Percentiles rank a stretch among this genome's conserved stretches.
Conservation (phyloP, 2,329 filamentous ascomycete genomes). For the Tothia fuscella region DNA sequence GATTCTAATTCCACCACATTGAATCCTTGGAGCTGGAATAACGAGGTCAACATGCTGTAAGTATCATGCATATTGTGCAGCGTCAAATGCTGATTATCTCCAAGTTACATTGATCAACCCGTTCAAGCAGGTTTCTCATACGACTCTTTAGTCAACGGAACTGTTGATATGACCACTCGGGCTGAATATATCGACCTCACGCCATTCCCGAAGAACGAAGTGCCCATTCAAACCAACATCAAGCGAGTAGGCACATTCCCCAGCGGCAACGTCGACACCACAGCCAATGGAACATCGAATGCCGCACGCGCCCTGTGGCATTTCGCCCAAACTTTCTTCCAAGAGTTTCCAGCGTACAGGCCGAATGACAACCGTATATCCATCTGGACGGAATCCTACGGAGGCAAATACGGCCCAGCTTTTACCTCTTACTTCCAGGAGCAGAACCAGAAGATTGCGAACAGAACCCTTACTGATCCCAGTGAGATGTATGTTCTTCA, state of each 20-base stretch:
- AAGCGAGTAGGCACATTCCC: slow-evolving; percentile 41
- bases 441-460: slow-evolving; percentile 43
- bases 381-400: slow-evolving; percentile 36
- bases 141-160: slow-evolving; percentile 26
- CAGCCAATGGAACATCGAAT: slow-evolving; percentile 40
- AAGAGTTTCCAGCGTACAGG: slow-evolving; percentile 22
- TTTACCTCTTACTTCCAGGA: slow-evolving; percentile 44
- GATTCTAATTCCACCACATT: slow-evolving; percentile 39
- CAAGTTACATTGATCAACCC: slow-evolving; percentile 54
- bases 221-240: slow-evolving; percentile 39
- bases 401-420: slow-evolving; percentile 45
- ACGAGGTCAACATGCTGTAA: slow-evolving; percentile 45
- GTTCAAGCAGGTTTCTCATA: slow-evolving; percentile 45
- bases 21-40: slow-evolving; percentile 53
- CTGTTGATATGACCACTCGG: slow-evolving; percentile 12
- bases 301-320: slow-evolving; percentile 46
- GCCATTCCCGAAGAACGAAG: slow-evolving; percentile 11
- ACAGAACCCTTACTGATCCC: slow-evolving; percentile 23
- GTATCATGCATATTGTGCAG: slow-evolving; percentile 26
- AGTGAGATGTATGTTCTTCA: slow-evolving; percentile 26
- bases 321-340: slow-evolving; percentile 50
- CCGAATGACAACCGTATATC: slow-evolving; percentile 16
- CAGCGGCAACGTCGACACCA: slow-evolving; percentile 30
- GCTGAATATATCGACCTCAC: neutral
- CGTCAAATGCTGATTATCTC: slow-evolving; percentile 7